Base-by-base conservation (phyloP, 2,329 filamentous ascomycete genomes). In the Pseudofabraea citricarpa region DNA sequence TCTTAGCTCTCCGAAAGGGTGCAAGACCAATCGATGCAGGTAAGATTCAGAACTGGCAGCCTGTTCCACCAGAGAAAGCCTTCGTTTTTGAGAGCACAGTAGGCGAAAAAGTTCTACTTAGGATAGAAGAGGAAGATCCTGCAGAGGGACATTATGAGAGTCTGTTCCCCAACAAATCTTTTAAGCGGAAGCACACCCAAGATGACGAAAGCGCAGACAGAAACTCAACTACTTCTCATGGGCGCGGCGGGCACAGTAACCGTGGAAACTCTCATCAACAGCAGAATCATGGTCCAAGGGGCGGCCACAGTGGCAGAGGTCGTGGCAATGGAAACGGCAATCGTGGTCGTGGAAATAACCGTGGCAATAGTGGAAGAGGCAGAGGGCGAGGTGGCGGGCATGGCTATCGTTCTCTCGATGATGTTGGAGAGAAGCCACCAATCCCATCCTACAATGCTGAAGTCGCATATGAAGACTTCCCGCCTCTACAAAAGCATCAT, bases 31-130 rank as follows among this genome's bases (percentile, higher is more conserved):
- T 84, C 42, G 90, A 96, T 56, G 90, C 88, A 13, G 77, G 75
- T 43, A 84, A 82, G 57, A 96, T 97, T 46, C 79, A 82, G 43
- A 83, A 85, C 51, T 97, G 91, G 93, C 79, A 87, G 49, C 81
- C 87, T 4, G 74, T 95, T 3, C 68, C 84, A 0, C 70, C 77
- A 5, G 82, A 89, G 6, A 79, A 86, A 56, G 74, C 81, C 0
- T 81, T 90, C 57, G 74, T 81, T 5, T 90, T 97, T 56, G 87
- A 94, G 50, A 90, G 86, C 1, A 81, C 79, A 0, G 87, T 97
- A 1, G 86, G 86, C 15, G 90, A 97, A 66, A 95, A 94, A 68
- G 79, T 88, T 13, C 73, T 93, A 50, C 67, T 97, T 40, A 78
- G 86, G 2, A 83, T 97, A 36, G 89, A 95, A 62, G 73, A 81